These are phyloP conservation scores for Podosphaera fusca DNA, from an alignment of 2,329 filamentous ascomycete species.

Conservation along the genomic window DNA sequence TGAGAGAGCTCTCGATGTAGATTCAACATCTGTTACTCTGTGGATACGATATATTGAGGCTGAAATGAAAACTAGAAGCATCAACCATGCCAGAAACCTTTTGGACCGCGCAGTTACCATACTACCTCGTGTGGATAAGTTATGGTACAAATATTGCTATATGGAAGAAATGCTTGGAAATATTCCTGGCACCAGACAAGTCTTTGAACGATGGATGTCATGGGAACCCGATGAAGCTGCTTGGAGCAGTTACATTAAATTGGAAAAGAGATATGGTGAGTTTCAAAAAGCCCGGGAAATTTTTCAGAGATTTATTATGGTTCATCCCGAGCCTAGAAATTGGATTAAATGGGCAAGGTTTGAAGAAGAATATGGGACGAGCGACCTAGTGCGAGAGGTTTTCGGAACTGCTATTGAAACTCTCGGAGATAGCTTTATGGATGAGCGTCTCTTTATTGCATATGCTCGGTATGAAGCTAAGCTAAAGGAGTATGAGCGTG, in stretches of 20 bases:
- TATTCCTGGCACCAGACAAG: constrained; percentile 70
- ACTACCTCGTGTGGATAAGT: constrained; percentile 73
- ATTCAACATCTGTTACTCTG: constrained; percentile 62
- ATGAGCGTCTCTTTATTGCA: constrained; percentile 84
- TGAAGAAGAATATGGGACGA: constrained; percentile 86
- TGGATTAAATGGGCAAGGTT: constrained; percentile 99
- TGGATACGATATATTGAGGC: constrained; percentile 91
- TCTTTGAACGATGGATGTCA: constrained; percentile 95
- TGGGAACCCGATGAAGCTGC: constrained; percentile 95
- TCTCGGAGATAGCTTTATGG: constrained; percentile 82
- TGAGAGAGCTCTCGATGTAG: constrained; percentile 80
- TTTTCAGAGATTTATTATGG: constrained; percentile 71
- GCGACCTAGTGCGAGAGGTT: constrained; percentile 75
- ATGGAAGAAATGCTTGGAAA: constrained; percentile 97
- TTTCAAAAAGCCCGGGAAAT: constrained; percentile 76
- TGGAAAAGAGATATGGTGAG: constrained; percentile 88
- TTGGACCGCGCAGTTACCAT: constrained; percentile 88
- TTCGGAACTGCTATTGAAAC: constrained; percentile 75
- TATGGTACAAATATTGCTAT: constrained; percentile 99
- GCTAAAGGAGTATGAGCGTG: constrained; percentile 83
- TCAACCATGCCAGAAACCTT: constrained; percentile 88
- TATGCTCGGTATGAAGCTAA: constrained; percentile 92
- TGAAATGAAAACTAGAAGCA: constrained; percentile 87
- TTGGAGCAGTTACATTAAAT: constrained; percentile 88
- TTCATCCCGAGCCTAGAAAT: constrained; percentile 83